These are phyloP conservation scores for Trametes hirsuta DNA, from an alignment of 1,284 basidiomycete genomes.

Conservation along the genomic window DNA sequence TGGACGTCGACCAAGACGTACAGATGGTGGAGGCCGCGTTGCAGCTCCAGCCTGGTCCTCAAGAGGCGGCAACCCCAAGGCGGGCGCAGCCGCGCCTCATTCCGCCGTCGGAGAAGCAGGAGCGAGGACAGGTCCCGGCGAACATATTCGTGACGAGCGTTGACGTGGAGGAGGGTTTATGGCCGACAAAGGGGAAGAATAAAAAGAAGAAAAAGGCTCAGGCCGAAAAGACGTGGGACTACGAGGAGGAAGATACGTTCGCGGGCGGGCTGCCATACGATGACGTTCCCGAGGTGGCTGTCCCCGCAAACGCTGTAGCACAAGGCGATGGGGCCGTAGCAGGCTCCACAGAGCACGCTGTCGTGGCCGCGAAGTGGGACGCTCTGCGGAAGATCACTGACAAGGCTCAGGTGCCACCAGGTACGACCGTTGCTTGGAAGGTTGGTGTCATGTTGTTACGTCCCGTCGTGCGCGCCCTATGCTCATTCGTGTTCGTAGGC, in stretches of 20 bases:
- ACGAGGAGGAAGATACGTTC: slow-evolving; percentile 21
- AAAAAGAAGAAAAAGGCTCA: slow-evolving; percentile 15
- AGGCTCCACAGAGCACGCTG: slow-evolving; percentile 41
- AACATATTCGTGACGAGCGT: slow-evolving; percentile 71
- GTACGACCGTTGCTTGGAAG: slow-evolving; percentile 55
- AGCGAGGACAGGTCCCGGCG: slow-evolving; percentile 50
- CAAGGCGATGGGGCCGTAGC: neutral
- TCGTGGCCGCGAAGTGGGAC: slow-evolving; percentile 47
- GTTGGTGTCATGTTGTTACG: slow-evolving; percentile 34
- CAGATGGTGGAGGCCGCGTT: slow-evolving; percentile 4
- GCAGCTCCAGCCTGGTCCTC: slow-evolving; percentile 12
- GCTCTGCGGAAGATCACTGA: slow-evolving; percentile 36
- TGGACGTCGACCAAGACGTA: slow-evolving; percentile 14
- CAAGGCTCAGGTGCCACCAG: slow-evolving; percentile 38
- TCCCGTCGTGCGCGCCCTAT: neutral
- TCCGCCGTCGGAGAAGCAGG: slow-evolving; percentile 66
- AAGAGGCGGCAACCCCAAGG: slow-evolving; percentile 50
- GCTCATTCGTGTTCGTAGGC: slow-evolving; percentile 36
- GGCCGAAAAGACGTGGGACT: slow-evolving; percentile 1
- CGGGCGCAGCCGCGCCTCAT: slow-evolving; percentile 45
- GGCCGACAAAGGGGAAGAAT: slow-evolving; percentile 27
- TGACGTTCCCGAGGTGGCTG: slow-evolving; percentile 14
- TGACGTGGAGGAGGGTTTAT: slow-evolving; percentile 59
- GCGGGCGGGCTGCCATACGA: slow-evolving; percentile 28
- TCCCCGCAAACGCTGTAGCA: neutral